Base-by-base conservation (phyloP, 805 yeast genomes). In the Saccharomycopsis lassenensis region DNA sequence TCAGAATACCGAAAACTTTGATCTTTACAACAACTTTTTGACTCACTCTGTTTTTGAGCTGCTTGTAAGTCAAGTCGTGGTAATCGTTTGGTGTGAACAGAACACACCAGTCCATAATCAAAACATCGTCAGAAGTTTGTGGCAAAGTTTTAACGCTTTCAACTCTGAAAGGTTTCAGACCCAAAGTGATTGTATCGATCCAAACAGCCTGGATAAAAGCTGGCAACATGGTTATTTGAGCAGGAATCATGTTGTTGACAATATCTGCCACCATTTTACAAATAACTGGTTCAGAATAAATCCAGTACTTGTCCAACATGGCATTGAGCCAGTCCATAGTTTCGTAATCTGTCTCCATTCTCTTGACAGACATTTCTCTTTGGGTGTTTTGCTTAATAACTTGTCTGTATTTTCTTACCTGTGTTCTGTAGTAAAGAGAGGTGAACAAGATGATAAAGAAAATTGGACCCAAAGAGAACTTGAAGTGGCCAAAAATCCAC, bases 81-180 rank as follows among this genome's bases (percentile, higher is more conserved):
- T 74, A 58, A 26, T 86, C 81, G 57, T 84, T 85, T n/a, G 99
- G 98, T 19, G 84, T 80, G 62, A 87, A 84, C 1, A 95, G 82
- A 29, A 81, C 71, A 28, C 77, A 80, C 96, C 96, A 89, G 58
- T 91, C 98, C 95, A 91, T 91, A 36, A 93, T 95, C 7, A 89
- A 93, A 35, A 91, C 79, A 52, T 89, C 95, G 44, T 80, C 81
- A 21, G 74, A 77, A n/a, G 96, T 89, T 45, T 89, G 83, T 33
- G 78, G 82, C 51, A 86, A 72, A 2, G 96, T 83, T 54, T 91
- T 83, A 14, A 89, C 96, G 45, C 67, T 67, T 52, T 91, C 96
- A 42, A 91, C 68, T 56, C 98, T 72, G 23, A 95, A 95, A 7
- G 99, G 95, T 60, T 91, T 91, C 4, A 95, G 78, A 44, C 99